Evolutionary conservation across 192 early-diverging fungal species (phyloP).

Genomic region (Entomortierella parvispora): DNA sequence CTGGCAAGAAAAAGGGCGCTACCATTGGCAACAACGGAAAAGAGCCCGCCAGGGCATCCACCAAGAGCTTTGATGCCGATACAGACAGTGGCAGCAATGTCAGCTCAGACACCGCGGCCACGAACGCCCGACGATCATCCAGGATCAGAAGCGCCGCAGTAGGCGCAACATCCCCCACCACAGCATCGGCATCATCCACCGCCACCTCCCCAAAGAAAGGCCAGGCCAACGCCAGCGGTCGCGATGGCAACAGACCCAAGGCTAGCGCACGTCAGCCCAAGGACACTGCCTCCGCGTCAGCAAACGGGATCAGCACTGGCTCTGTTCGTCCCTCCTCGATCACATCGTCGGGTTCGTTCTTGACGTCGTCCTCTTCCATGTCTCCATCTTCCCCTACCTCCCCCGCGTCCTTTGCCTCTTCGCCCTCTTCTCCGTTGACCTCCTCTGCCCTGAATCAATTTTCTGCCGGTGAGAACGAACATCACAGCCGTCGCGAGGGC

Average conservation of each 20-base stretch:
- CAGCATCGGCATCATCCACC: background rate
- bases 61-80: no score
- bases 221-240: background rate
- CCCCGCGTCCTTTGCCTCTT: constrained; percentile 1
- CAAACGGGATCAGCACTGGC: background rate
- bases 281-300: background rate
- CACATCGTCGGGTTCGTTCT: constrained; percentile 28
- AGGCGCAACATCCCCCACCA: background rate
- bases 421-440: background rate
- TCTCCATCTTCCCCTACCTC: constrained; percentile 27
- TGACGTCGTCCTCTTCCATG: constrained; percentile 29
- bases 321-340: constrained; percentile 29
- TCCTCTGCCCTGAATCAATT: background rate
- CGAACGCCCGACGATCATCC: background rate
- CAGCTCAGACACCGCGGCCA: background rate
- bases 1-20: constrained; percentile 3
- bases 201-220: constrained; percentile 3
- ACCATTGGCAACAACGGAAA: background rate
- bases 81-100: background rate
- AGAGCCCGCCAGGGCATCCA: constrained; percentile 12
- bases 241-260: background rate
- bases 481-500: background rate
- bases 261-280: background rate
- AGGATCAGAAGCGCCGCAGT: background rate
- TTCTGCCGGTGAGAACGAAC: background rate